Evolutionary conservation across 2,329 filamentous ascomycete species (phyloP).

Genomic region (Trichoderma sp.): DNA sequence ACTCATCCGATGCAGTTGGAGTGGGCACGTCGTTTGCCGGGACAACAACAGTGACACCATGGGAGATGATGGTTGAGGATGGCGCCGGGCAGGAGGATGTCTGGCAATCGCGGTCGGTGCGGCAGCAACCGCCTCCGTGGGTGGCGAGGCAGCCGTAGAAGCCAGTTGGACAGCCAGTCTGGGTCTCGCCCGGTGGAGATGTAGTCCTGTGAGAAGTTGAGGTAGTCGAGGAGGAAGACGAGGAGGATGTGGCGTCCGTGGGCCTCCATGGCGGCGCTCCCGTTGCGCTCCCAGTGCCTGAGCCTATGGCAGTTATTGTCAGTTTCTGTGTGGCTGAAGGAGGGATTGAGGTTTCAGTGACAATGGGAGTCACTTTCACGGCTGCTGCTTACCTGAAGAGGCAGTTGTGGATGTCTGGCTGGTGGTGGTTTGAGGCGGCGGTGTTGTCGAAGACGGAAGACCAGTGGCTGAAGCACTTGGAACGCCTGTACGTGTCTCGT

Average conservation of each 20-base stretch:
- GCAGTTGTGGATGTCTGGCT: constrained; percentile 39
- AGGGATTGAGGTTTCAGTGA: constrained; percentile 37
- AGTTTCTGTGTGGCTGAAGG: constrained; percentile 39
- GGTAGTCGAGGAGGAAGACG: not conserved
- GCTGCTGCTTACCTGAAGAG: constrained; percentile 37
- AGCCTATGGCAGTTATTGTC: constrained; percentile 38
- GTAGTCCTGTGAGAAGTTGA: not conserved
- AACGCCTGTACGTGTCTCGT: constrained; percentile 28
- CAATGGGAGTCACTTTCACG: constrained; percentile 41
- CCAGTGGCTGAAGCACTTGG: constrained; percentile 33
- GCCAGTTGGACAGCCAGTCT: constrained; percentile 70
- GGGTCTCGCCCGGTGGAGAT: constrained; percentile 24
- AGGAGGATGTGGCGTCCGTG: constrained; percentile 4
- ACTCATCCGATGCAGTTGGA: constrained; percentile 47
- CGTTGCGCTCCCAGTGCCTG: constrained; percentile 36
- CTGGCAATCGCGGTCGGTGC: constrained; percentile 79
- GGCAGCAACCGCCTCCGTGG: constrained; percentile 82
- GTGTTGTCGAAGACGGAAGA: constrained; percentile 20
- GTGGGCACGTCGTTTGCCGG: constrained; percentile 50
- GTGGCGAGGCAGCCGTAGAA: constrained; percentile 88
- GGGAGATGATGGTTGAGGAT: constrained; percentile 61
- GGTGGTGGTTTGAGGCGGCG: constrained; percentile 34
- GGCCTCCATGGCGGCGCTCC: constrained; percentile 49
- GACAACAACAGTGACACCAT: constrained; percentile 69
- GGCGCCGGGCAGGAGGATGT: constrained; percentile 71